Percentiles rank a stretch among this genome's conserved stretches.
phyloP scores from a whole-genome alignment of 352 stramenopile species.

The Elongisporangium anandrum region DNA sequence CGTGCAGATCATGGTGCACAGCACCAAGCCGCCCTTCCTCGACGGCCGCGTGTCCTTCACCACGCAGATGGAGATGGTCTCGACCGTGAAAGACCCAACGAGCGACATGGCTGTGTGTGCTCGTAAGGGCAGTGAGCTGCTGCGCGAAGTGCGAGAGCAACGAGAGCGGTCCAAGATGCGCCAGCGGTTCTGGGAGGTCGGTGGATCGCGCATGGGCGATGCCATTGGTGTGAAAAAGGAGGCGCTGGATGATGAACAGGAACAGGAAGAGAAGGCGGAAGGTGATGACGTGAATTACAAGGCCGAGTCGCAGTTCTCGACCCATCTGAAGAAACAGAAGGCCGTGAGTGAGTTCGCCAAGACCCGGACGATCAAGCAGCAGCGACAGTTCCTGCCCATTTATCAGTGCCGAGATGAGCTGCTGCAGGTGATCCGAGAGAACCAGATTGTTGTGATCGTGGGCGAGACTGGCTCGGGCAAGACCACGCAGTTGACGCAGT shows the following conservation, averaged over 20 bases:
- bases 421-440: constrained; percentile 96
- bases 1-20: constrained; percentile 97
- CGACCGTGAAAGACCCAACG: constrained; percentile 94
- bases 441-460: constrained; percentile 98
- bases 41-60: constrained; percentile 94
- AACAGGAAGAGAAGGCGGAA: constrained; percentile 44
- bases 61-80: constrained; percentile 93
- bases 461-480: constrained; percentile 97
- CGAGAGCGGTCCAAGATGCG: constrained; percentile 91
- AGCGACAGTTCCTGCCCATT: constrained; percentile 96
- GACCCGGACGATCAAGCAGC: constrained; percentile 93
- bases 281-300: constrained; percentile 90
- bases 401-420: constrained; percentile 95
- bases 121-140: constrained; percentile 88
- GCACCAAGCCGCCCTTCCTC: constrained; percentile 97
- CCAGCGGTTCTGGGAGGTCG: constrained; percentile 99
- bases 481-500: constrained; percentile 98
- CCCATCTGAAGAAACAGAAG: constrained; percentile 90
- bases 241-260: constrained; percentile 50
- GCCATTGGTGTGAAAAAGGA: constrained; percentile 89
- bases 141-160: constrained; percentile 76
- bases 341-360: constrained; percentile 95
- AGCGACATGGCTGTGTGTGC: constrained; percentile 95
- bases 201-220: constrained; percentile 96
- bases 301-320: constrained; percentile 92